Conservation (phyloP, 2,329 filamentous ascomycete species). For the Plenodomus tracheiphilus region DNA sequence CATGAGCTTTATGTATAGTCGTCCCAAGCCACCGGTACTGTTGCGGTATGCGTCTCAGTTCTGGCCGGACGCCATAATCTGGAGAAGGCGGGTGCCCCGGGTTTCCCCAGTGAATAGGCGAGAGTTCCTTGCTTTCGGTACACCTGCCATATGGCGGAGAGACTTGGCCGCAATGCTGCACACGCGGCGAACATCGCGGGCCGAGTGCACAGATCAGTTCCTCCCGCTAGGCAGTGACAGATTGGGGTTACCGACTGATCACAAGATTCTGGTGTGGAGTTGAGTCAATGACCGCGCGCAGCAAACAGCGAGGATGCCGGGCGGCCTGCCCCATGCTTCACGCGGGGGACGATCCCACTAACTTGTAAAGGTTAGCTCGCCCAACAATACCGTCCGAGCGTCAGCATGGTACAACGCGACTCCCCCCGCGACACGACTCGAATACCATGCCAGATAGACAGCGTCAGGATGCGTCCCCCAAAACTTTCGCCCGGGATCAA, state of each 20-base stretch:
- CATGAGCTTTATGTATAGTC: slow-evolving; percentile 16
- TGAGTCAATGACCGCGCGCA: neutral
- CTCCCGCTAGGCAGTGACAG: neutral
- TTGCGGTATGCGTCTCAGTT: neutral
- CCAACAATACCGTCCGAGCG: no score
- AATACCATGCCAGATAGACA: neutral
- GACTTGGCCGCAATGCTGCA: neutral
- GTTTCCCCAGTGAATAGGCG: neutral
- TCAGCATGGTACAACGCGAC: no score
- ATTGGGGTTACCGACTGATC: neutral
- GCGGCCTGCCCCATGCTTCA: no score
- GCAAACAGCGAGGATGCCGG: neutral
- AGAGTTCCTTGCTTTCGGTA: no score
- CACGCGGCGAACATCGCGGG: neutral
- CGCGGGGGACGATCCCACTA: no score
- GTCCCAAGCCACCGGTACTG: slow-evolving; percentile 12
- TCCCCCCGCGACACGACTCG: neutral
- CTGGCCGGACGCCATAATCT: slow-evolving; percentile 11
- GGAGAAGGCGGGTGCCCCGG: slow-evolving; percentile 6
- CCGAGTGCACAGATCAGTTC: neutral
- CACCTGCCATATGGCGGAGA: neutral
- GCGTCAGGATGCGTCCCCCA: neutral
- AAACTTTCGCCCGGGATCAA: neutral
- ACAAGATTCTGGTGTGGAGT: neutral
- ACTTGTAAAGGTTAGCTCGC: no score